Base-by-base conservation (phyloP, 1,284 basidiomycete species). In the Marasmius fiardii region DNA sequence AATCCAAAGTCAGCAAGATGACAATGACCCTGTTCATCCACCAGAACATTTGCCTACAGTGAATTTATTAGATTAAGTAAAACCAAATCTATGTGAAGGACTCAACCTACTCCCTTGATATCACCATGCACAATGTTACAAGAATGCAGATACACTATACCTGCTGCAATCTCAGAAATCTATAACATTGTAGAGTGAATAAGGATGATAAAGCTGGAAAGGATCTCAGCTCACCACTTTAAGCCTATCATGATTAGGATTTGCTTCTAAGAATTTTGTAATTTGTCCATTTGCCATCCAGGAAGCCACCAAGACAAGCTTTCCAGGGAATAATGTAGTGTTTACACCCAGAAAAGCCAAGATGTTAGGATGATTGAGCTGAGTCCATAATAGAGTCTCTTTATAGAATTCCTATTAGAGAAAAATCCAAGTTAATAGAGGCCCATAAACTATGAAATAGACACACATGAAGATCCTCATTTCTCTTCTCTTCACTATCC, bases 211-310 rank as follows among this genome's bases (percentile, higher is more conserved):
- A 20, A 26, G 16, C 8, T 16, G n/a, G 4, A 20, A 7, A 18
- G 11, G n/a, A 33, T 11, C 14, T 5, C n/a, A 8, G 28, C 49
- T 18, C 20, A 58, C 57, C 43, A 33, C 39, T 34, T n/a, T 24
- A 10, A 55, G 23, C 3, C 52, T 37, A 24, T 60, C 54, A 14
- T 54, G 43, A 3, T 43, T 43, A 1, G 59, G 56, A 60, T 57
- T 41, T 16, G 26, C 20, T 18, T 56, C 33, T 20, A 60, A 21
- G 51, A 47, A 60, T 1, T 24, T 14, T 10, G 55, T 55, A 5
- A 58, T 53, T 23, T 56, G 45, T 6, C 56, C 54, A 37, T 60
- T 54, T 21, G 35, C n/a, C 56, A 60, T 58, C 56, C 56, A 60
- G 7, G 59, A 56, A 20, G 59, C 53, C 12, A 60, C 35, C 3